These are phyloP conservation scores for Dioscorea alata DNA, from an alignment of 106 monocot genomes.

Conservation along the genomic window DNA sequence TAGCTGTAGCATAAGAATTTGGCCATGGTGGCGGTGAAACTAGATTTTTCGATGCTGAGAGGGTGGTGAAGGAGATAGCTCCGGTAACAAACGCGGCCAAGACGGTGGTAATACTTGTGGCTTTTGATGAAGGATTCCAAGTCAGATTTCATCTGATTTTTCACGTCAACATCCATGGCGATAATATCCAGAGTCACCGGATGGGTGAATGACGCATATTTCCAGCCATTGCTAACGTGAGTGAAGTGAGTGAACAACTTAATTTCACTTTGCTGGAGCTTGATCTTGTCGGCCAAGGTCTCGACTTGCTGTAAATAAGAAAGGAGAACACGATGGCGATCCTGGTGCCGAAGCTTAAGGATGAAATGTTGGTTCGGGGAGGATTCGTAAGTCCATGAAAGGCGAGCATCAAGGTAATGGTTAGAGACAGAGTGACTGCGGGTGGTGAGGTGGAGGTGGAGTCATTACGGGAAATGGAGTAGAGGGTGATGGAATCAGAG, in stretches of 20 bases:
- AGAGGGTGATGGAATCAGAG: neutral
- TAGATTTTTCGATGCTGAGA: constrained; percentile 25
- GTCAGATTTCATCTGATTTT: constrained; percentile 10
- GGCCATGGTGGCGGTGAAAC: constrained; percentile 29
- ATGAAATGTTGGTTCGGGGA: neutral
- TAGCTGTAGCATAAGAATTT: constrained; percentile 21
- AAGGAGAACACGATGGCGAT: constrained; percentile 10
- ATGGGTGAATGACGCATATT: constrained; percentile 6
- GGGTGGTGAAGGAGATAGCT: constrained; percentile 29
- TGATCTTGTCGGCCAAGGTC: constrained; percentile 11
- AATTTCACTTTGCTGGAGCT: constrained; percentile 5
- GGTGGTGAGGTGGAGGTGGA: constrained; percentile 5
- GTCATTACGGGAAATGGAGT: constrained; percentile 3
- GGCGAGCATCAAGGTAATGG: constrained; percentile 11
- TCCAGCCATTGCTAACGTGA: constrained; percentile 5
- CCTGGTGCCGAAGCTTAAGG: constrained; percentile 7
- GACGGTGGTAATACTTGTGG: constrained; percentile 11
- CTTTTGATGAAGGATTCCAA: constrained; percentile 18
- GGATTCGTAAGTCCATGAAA: constrained; percentile 8
- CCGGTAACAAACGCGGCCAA: constrained; percentile 18
- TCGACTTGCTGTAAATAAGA: constrained; percentile 24
- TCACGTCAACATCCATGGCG: constrained; percentile 21
- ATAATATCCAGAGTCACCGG: constrained; percentile 20
- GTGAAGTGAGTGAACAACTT: constrained; percentile 12
- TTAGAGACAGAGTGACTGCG: constrained; percentile 5